Conservation (phyloP, 2,329 filamentous ascomycete genomes). For the Boeremia exigua region DNA sequence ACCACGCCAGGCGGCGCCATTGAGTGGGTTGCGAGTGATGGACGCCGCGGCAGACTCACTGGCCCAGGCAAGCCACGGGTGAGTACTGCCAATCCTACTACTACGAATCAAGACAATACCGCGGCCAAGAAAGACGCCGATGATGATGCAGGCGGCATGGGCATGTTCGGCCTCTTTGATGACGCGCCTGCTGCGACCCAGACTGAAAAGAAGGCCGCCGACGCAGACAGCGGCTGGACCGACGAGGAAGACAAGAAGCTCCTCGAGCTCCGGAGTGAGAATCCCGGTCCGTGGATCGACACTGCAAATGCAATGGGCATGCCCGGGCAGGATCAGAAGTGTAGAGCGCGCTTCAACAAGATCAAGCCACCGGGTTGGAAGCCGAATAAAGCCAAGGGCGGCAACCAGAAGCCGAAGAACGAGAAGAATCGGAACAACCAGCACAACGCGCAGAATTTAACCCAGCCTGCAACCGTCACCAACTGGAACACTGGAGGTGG, state of each 20-base stretch:
- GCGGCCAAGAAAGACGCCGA: neutral
- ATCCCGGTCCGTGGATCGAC: conserved; percentile 31
- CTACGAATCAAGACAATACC: conserved; percentile 16
- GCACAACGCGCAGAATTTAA: conserved; percentile 13
- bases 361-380: conserved; percentile 42
- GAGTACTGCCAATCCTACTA: conserved; percentile 20
- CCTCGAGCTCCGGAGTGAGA: conserved; percentile 43
- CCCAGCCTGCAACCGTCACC: too few relatives aligned
- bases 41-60: conserved; percentile 36
- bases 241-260: conserved; percentile 51
- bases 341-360: conserved; percentile 40
- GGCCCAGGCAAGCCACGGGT: conserved; percentile 24
- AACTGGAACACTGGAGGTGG: neutral
- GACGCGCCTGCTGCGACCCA: neutral
- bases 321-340: conserved; percentile 15
- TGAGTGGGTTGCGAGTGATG: conserved; percentile 44
- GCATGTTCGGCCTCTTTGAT: neutral
- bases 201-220: neutral
- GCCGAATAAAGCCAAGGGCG: conserved; percentile 17
- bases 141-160: neutral
- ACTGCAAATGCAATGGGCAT: conserved; percentile 41
- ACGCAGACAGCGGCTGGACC: conserved; percentile 24
- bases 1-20: conserved; percentile 32
- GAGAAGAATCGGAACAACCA: conserved; percentile 20
- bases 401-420: conserved; percentile 25